These are phyloP conservation scores for Russula emetica DNA, from an alignment of 768 basidiomycete genomes.

Conservation along the genomic window DNA sequence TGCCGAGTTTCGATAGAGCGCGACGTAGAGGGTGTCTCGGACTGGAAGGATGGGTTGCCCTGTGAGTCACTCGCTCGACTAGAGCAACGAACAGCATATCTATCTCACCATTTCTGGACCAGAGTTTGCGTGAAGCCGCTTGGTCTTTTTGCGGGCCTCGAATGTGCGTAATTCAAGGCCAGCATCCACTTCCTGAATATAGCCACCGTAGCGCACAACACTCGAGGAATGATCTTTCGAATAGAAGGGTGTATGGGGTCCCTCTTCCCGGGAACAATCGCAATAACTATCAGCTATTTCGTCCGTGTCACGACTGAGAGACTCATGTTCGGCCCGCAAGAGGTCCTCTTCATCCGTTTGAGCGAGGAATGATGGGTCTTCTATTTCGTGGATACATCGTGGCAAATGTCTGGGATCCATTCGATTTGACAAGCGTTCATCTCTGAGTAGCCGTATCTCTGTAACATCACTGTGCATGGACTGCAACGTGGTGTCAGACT, in stretches of 20 bases:
- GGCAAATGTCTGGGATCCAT: conserved; percentile 8
- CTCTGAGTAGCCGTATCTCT: conserved; percentile 19
- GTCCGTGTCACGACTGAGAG: conserved; percentile 10
- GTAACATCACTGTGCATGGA: conserved; percentile 30
- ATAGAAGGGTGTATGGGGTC: conserved; percentile 1
- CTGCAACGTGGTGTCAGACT: conserved; percentile 34
- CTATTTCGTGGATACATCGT: conserved; percentile 54
- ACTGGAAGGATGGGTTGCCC: not conserved
- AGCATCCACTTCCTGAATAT: conserved; percentile 52
- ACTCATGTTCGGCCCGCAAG: conserved; percentile 15
- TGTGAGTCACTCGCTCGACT: conserved; percentile 3
- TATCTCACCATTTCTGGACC: conserved; percentile 14
- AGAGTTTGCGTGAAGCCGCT: conserved; percentile 3
- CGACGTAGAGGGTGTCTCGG: conserved; percentile 6
- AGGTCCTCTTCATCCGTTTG: conserved; percentile 18
- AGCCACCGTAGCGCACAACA: conserved; percentile 48
- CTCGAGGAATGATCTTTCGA: conserved; percentile 27
- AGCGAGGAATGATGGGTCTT: conserved; percentile 35
- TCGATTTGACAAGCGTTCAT: conserved; percentile 15
- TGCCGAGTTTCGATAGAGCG: conserved; percentile 17
- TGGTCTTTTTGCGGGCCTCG: conserved; percentile 21
- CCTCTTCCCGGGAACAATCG: conserved; percentile 27
- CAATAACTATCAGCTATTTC: conserved; percentile 25
- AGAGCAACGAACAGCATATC: not conserved
- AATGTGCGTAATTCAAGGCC: conserved; percentile 50